Conservation (phyloP, 176 grass and related monocot species). For the Eragrostis curvula region DNA sequence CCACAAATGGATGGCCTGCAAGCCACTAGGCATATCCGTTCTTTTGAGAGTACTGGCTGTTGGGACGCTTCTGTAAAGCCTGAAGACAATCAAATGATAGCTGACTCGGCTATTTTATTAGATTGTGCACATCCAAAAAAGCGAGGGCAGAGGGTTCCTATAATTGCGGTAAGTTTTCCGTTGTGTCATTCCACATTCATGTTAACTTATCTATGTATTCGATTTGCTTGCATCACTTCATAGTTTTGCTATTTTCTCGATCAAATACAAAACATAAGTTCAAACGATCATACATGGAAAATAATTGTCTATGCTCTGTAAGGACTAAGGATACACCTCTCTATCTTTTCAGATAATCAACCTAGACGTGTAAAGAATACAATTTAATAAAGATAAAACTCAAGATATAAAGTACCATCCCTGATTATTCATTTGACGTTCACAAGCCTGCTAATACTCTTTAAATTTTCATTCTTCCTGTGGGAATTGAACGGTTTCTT, state of each 20-base stretch:
- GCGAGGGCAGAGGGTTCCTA: constrained; percentile 62
- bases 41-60: constrained; percentile 74
- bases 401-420: not conserved
- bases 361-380: not conserved
- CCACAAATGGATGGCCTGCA: constrained; percentile 95
- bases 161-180: constrained; percentile 73
- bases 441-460: not conserved
- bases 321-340: not conserved
- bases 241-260: constrained; percentile 29
- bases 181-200: constrained; percentile 2
- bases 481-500: not conserved
- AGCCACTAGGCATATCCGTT: constrained; percentile 90
- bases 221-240: constrained; percentile 26
- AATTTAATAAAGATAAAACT: not conserved
- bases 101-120: constrained; percentile 40
- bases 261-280: constrained; percentile 19
- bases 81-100: constrained; percentile 50
- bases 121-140: constrained; percentile 40
- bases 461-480: not conserved
- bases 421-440: not conserved
- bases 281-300: constrained; percentile 14
- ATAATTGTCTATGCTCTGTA: not conserved
- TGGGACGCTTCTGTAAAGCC: constrained; percentile 77
- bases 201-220: not conserved
- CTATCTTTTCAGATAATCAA: not conserved